Evolutionary conservation across 192 early-diverging fungal genomes (phyloP), one percentile per base, ranked within the genome.

Genomic region (Coemansia sp.): DNA sequence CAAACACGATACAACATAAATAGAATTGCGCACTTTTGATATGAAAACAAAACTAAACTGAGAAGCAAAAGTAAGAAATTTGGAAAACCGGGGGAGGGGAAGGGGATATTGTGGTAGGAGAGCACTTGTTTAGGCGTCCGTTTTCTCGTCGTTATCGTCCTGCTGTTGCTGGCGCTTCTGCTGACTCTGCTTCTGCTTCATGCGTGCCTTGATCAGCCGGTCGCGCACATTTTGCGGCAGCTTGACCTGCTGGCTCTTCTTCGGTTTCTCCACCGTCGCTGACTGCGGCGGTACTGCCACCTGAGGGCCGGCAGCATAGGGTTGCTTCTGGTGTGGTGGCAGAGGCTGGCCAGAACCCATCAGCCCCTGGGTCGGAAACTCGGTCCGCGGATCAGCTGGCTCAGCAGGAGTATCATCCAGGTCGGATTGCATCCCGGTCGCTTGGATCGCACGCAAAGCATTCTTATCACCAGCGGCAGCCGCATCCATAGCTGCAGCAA

Each of bases 381-480:
- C 69, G 24, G 57, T 14, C 0, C 64, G 30, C 14, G 69, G 62
- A 26, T 77, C 69, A 9, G 75, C 69, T 1, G 75, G 69, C 66
- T 77, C 71, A 0, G 76, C 69, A 0, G 69, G 63, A 48, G 68
- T 66, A 6, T 72, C 76, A 15, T 72, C 76, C n/a, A 69, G 59
- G 49, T 78, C 76, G 0, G 70, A 69, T 1, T 62, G 45, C 78
- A 81, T 72, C 21, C 60, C 52, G 0, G 78, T 73, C 0, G 78
- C 70, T 52, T 73, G 73, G 62, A 81, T 76, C 15, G 73, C 74
- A n/a, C 73, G 63, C 38, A 76, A 20, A 0, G 78, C 78, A 16
- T 81, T 64, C 63, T 76, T 72, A 64, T 81, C 73, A 36, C 78
- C 73, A 20, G 73, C 73, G n/a, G 73, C 78, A 9, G 78, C 78